Evolutionary conservation across 2,329 filamentous ascomycete genomes (phyloP), one percentile per base, ranked within the genome.

Genomic region (Boeremia exigua): DNA sequence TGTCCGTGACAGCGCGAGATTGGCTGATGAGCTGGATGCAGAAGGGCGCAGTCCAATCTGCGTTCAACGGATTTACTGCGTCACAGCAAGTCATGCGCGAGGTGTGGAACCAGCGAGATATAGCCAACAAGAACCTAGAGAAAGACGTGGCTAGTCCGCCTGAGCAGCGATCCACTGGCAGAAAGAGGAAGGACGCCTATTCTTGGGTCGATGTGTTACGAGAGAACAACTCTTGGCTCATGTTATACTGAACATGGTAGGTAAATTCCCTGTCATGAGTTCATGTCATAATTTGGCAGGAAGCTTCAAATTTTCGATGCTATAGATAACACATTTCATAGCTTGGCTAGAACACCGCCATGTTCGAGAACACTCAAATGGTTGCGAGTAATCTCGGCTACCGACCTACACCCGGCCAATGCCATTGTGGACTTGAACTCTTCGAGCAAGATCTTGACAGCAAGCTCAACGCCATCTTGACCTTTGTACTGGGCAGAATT

Each of bases 371-470:
- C 47, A 28, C 54, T 54, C 50, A 60, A n/a, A 48, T 60, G 47
- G 28, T 54, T 57, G 6, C 43, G 43, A 33, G 57, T 56, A 27
- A 60, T 58, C 11, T 60, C 58, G 11, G 32, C 37, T 17, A 60
- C 44, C 14, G 54, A 47, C 10, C 43, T 46, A 28, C 60, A 55
- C 47, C 70, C 68, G 14, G 66, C 66, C 19, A 73, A 50, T 5
- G 61, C 63, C 69, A 72, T 73, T 5, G 67, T 69, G 10, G 65
- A 56, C 47, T 50, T 67, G 45, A 72, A 68, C 42, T 71, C 69
- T 14, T 69, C 56, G 19, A 65, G 39, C 19, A 79, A 47, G 25
- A 83, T 75, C 36, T 73, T 77, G 45, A 84, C 54, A 17, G 79
- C 80, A 40, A 79, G 58, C 58, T 79, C 78, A 2, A 76, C 75